Conservation (phyloP, 495 filamentous ascomycete genomes). For the Lasiosphaeriaceae sp. region DNA sequence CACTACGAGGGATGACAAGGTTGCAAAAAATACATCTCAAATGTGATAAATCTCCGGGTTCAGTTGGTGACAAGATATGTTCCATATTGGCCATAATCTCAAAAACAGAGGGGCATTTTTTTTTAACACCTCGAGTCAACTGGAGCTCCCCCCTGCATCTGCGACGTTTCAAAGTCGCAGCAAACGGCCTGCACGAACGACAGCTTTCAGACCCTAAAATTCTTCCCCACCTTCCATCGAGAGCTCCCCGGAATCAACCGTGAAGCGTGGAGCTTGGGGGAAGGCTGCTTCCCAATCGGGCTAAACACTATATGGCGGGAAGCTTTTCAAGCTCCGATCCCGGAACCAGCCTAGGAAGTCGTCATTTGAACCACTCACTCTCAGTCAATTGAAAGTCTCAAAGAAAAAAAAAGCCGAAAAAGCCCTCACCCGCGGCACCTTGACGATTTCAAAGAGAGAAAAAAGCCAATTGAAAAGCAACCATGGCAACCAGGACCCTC, state of each 20-base stretch:
- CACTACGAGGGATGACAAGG: too few relatives aligned
- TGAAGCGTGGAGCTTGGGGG: not conserved
- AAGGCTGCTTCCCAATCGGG: not conserved
- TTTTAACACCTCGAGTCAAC: not conserved
- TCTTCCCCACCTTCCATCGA: constrained; percentile 2
- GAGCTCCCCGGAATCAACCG: constrained; percentile 11
- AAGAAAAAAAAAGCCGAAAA: constrained; percentile 8
- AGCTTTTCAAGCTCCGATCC: not conserved
- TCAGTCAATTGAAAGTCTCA: not conserved
- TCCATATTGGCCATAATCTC: too few relatives aligned
- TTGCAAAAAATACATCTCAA: too few relatives aligned
- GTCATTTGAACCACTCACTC: not conserved
- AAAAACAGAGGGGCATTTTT: not conserved
- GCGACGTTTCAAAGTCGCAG: not conserved
- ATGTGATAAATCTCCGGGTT: too few relatives aligned
- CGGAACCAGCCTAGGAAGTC: not conserved
- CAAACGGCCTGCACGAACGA: not conserved
- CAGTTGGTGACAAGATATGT: too few relatives aligned
- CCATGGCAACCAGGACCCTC: constrained; percentile 54
- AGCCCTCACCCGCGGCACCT: too few relatives aligned
- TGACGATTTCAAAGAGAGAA: not conserved
- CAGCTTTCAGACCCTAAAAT: not conserved
- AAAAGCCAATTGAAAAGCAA: constrained; percentile 26
- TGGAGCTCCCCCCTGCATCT: not conserved
- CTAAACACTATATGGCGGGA: not conserved